Evolutionary conservation across 352 stramenopile genomes (phyloP), one percentile per base, ranked within the genome.

Genomic region (Phytophthora idaei): DNA sequence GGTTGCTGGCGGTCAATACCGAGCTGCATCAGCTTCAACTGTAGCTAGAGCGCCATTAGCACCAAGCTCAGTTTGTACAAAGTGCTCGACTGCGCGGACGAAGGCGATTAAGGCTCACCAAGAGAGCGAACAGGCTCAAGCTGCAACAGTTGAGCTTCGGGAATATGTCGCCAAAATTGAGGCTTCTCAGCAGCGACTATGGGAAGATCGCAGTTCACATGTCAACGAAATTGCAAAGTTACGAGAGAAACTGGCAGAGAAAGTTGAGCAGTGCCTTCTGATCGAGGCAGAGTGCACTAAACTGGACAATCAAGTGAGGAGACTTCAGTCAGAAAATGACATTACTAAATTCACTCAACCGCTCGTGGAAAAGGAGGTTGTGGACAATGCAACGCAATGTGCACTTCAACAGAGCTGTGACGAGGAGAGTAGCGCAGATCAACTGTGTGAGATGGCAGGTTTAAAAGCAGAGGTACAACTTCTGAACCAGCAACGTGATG

Each of bases 1-100:
- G 3, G 64, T 82, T 14, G 74, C 64, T 17, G 74, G 74, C 5
- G 72, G 74, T 0, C 74, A 82, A 59, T 82, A 80, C 25, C 74
- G 74, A 11, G 72, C 70, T 51, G 59, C 56, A 39, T 66, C 50
- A 0, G 50, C 59, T 21, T 51, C 56, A 1, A 10, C 15, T 44
- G 6, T 32, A 29, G 50, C 29, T 1, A 48, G 50, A 44, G 57
- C 36, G 2, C 21, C 62, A 5, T 11, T 52, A 8, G 3, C 36
- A 6, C 32, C 46, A 4, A 48, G 39, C 9, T 29, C 21, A 0
- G 37, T 11, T 0, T 82, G 71, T 31, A 67, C 57, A 2, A 76
- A 65, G 27, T 80, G 69, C 41, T 51, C 57, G n/a, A 61, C 47
- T 39, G 50, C 66, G 4, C 68, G 68, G 0, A 34, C 54, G 17